phyloP scores from a whole-genome alignment of 176 grass and related monocot genomes.

The Dendrocalamus sinicus region DNA sequence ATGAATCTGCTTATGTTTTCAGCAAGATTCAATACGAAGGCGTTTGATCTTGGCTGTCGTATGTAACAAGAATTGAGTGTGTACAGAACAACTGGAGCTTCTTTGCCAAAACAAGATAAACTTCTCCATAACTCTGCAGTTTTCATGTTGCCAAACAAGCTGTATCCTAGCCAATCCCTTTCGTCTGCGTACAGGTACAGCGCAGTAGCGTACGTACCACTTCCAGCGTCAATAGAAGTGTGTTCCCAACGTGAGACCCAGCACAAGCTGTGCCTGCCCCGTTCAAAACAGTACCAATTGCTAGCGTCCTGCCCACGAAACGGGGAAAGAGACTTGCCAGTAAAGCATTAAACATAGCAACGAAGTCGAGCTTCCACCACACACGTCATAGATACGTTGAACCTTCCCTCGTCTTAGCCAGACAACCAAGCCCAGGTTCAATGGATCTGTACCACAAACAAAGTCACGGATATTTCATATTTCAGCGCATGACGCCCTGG shows the following conservation, averaged over 20 bases:
- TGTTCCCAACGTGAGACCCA: not conserved
- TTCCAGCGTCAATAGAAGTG: not conserved
- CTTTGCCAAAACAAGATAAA: not conserved
- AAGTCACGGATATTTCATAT: not conserved
- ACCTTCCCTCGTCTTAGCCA: not conserved
- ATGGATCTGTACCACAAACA: conserved; percentile 7
- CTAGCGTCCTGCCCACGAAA: not conserved
- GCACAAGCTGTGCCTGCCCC: not conserved
- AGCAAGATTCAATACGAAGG: not conserved
- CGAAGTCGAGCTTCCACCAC: not conserved
- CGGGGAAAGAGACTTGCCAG: conserved; percentile 4
- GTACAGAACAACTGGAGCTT: not conserved
- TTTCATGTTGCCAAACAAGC: not conserved
- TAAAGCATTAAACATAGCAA: not conserved
- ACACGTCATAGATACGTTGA: conserved; percentile 13
- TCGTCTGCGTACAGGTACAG: not conserved
- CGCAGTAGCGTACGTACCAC: not conserved
- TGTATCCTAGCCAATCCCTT: not conserved
- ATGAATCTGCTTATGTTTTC: not conserved
- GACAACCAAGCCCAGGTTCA: conserved; percentile 2
- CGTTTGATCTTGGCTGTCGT: not conserved
- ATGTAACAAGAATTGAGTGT: not conserved
- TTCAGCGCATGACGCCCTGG: not conserved
- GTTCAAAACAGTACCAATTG: not conserved
- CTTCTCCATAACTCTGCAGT: not conserved